A percentile compares a stretch with the other conserved stretches of the same genome.
Evolutionary conservation across 257 asterid genomes (phyloP).

Genomic region (Nicotiana sylvestris): DNA sequence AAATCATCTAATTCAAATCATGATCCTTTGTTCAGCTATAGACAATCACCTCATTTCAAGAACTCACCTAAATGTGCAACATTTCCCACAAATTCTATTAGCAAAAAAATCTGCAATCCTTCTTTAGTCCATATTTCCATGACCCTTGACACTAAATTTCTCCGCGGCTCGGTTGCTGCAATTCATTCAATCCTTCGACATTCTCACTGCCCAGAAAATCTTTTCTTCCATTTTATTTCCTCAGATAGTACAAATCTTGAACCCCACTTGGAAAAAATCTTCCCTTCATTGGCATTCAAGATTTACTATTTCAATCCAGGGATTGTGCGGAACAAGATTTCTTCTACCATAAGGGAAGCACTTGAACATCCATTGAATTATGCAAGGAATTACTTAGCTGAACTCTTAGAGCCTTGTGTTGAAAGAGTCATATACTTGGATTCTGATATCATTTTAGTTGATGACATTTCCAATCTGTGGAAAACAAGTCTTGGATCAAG

Average conservation of each 20-base stretch:
- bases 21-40: slow-evolving; percentile 14
- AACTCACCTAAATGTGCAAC: not conserved
- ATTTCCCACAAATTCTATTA: not conserved
- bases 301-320: slow-evolving; percentile 55
- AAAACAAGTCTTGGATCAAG: slow-evolving; percentile 25
- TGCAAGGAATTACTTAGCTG: slow-evolving; percentile 58
- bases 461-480: slow-evolving; percentile 59
- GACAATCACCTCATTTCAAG: not conserved
- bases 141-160: slow-evolving; percentile 53
- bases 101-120: slow-evolving; percentile 32
- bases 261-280: slow-evolving; percentile 37
- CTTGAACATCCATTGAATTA: slow-evolving; percentile 70
- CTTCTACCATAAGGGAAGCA: slow-evolving; percentile 49
- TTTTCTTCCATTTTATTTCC: slow-evolving; percentile 60
- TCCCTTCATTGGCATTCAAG: slow-evolving; percentile 44
- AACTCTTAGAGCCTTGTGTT: slow-evolving; percentile 49
- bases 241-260: slow-evolving; percentile 32
- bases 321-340: slow-evolving; percentile 41
- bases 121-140: slow-evolving; percentile 57
- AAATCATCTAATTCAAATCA: slow-evolving; percentile 26
- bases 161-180: slow-evolving; percentile 69
- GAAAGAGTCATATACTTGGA: slow-evolving; percentile 56
- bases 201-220: slow-evolving; percentile 52
- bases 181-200: slow-evolving; percentile 58
- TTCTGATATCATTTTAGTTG: slow-evolving; percentile 64